Evolutionary conservation across 2,329 filamentous ascomycete species (phyloP).

Genomic region (Colletotrichum brevisporum): DNA sequence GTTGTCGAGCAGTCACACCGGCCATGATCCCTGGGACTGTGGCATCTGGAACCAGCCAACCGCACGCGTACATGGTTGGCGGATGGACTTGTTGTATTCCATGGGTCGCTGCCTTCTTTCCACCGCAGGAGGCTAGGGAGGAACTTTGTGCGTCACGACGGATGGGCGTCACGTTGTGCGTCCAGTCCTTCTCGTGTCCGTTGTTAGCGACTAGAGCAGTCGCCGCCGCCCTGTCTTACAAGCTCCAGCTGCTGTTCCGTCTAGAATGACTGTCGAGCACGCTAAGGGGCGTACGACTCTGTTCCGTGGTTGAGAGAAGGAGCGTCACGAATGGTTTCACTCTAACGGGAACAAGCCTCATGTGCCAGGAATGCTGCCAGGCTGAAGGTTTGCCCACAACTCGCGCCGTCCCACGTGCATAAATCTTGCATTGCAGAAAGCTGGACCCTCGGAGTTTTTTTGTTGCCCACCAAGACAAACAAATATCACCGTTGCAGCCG

Average conservation of each 20-base stretch:
- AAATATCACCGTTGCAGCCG: too few species aligned
- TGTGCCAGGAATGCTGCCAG: not conserved
- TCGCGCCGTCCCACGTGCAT: slow-evolving; percentile 10
- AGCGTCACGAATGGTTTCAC: slow-evolving; percentile 1
- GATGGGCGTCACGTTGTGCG: slow-evolving; percentile 5
- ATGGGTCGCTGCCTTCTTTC: slow-evolving; percentile 3
- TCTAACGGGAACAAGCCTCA: not conserved
- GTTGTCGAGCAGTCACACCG: not conserved
- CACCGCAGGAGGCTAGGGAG: slow-evolving; percentile 26
- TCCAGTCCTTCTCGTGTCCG: slow-evolving; percentile 19
- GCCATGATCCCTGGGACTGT: slow-evolving; percentile 11
- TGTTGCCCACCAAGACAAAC: too few species aligned
- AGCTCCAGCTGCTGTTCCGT: not conserved
- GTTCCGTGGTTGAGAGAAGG: not conserved
- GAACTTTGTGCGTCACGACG: slow-evolving; percentile 32
- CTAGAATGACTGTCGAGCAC: slow-evolving; percentile 8
- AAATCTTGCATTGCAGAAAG: slow-evolving; percentile 33
- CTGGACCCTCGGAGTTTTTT: slow-evolving; percentile 25
- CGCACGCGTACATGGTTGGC: slow-evolving; percentile 4
- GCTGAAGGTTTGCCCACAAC: not conserved
- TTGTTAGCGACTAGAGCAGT: not conserved
- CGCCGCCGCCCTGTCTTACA: slow-evolving; percentile 4
- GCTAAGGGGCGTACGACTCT: not conserved
- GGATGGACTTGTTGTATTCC: slow-evolving; percentile 11
- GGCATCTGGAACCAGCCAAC: not conserved